phyloP scores from a whole-genome alignment of 2,329 filamentous ascomycete genomes.

The Purpureocillium takamizusanense region DNA sequence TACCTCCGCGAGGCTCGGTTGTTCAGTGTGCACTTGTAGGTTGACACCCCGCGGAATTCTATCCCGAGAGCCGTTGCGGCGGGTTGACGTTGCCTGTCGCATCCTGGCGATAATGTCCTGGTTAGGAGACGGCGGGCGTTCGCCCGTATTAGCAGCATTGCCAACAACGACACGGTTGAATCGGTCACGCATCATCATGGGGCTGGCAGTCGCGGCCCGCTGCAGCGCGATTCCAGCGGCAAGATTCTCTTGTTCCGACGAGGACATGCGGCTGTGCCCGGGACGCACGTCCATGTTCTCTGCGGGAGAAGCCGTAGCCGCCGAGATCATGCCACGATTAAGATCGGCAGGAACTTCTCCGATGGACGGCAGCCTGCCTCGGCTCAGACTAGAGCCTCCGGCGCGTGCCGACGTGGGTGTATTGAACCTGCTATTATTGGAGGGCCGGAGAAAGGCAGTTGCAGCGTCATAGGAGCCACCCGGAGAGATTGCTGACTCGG shows the following conservation, averaged over 20 bases:
- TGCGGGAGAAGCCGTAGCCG: slow-evolving; percentile 14
- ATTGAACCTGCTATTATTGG: slow-evolving; percentile 59
- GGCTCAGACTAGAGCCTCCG: slow-evolving; percentile 50
- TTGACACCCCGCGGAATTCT: slow-evolving; percentile 64
- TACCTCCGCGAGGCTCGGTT: slow-evolving; percentile 40
- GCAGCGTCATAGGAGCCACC: slow-evolving; percentile 50
- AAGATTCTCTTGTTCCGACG: slow-evolving; percentile 33
- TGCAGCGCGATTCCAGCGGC: slow-evolving; percentile 38
- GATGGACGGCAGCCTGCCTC: slow-evolving; percentile 67
- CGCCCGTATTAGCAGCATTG: slow-evolving; percentile 18
- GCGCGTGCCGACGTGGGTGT: slow-evolving; percentile 56
- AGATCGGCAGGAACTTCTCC: slow-evolving; percentile 44
- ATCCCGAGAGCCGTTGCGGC: slow-evolving; percentile 63
- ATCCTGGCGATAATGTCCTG: slow-evolving; percentile 55
- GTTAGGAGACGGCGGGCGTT: slow-evolving; percentile 52
- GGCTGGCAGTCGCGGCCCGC: slow-evolving; percentile 59
- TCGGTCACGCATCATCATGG: slow-evolving; percentile 50
- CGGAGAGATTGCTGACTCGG: slow-evolving; percentile 60
- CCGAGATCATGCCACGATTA: slow-evolving; percentile 18
- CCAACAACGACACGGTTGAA: slow-evolving; percentile 24
- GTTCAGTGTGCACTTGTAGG: slow-evolving; percentile 54
- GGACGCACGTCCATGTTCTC: slow-evolving; percentile 18
- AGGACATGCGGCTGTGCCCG: slow-evolving; percentile 25
- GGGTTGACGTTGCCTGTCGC: slow-evolving; percentile 44
- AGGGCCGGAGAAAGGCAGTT: slow-evolving; percentile 59